Percentiles rank a stretch among this genome's conserved stretches.
phyloP scores from a whole-genome alignment of 495 filamentous ascomycete genomes.

The Aspergillus olivimuriae region DNA sequence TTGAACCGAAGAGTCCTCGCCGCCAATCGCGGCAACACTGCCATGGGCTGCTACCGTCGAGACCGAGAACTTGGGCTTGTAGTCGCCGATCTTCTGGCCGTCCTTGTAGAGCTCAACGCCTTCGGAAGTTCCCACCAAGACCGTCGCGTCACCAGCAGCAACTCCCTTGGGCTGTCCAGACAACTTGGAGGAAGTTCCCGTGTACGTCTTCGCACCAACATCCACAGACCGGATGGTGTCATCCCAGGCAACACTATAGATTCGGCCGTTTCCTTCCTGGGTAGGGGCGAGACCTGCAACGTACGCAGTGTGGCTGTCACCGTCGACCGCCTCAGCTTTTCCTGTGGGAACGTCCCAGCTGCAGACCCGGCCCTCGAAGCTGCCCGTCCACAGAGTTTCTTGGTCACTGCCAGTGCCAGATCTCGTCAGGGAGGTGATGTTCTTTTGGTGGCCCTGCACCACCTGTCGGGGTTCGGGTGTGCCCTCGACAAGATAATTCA shows the following conservation, averaged over 20 bases:
- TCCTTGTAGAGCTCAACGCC: slow-evolving; percentile 60
- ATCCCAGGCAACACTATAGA: slow-evolving; percentile 91
- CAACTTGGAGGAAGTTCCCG: slow-evolving; percentile 44
- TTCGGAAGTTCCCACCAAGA: slow-evolving; percentile 60
- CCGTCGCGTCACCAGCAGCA: slow-evolving; percentile 34
- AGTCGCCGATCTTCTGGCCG: slow-evolving; percentile 48
- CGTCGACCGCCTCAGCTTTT: slow-evolving; percentile 60
- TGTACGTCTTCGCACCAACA: slow-evolving; percentile 50
- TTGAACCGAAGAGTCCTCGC: slow-evolving; percentile 62
- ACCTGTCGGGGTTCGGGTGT: slow-evolving; percentile 60
- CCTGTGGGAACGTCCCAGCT: slow-evolving; percentile 73
- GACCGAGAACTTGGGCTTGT: slow-evolving; percentile 60
- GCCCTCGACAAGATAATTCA: slow-evolving; percentile 79
- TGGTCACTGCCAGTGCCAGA: slow-evolving; percentile 34
- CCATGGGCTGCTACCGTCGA: slow-evolving; percentile 63
- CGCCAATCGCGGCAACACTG: slow-evolving; percentile 65
- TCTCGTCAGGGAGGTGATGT: slow-evolving; percentile 66
- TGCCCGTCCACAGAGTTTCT: slow-evolving; percentile 75
- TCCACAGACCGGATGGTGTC: slow-evolving; percentile 83
- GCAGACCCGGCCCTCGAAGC: slow-evolving; percentile 81
- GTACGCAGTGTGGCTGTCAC: slow-evolving; percentile 73
- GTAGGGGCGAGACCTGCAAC: slow-evolving; percentile 67
- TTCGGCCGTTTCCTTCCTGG: slow-evolving; percentile 44
- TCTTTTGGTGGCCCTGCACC: slow-evolving; percentile 91
- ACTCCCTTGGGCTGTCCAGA: slow-evolving; percentile 58